Evolutionary conservation across 495 filamentous ascomycete species (phyloP).

Genomic region (Penicillium goetzii): DNA sequence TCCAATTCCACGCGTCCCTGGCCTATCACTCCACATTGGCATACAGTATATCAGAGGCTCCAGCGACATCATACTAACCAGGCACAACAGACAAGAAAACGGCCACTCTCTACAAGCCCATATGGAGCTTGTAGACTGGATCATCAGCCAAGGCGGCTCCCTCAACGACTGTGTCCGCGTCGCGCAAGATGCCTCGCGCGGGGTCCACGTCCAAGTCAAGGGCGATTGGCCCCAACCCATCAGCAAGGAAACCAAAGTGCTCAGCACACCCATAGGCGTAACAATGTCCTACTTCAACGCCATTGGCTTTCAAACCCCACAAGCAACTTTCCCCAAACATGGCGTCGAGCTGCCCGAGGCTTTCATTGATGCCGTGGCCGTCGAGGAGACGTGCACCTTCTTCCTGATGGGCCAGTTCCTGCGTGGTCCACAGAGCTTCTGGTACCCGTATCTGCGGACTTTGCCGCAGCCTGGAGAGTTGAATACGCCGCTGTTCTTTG

Average conservation of each 20-base stretch:
- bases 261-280: constrained; percentile 48
- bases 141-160: constrained; percentile 44
- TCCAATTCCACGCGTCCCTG: neutral
- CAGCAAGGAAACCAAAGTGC: constrained; percentile 41
- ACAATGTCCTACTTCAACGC: constrained; percentile 60
- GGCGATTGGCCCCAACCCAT: constrained; percentile 30
- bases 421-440: constrained; percentile 53
- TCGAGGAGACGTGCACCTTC: constrained; percentile 49
- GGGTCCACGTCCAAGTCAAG: constrained; percentile 52
- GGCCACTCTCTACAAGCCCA: constrained; percentile 35
- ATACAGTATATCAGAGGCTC: constrained; percentile 1
- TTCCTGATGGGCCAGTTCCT: constrained; percentile 63
- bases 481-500: constrained; percentile 62
- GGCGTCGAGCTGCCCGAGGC: constrained; percentile 38
- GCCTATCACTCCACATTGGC: neutral
- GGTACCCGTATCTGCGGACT: constrained; percentile 63
- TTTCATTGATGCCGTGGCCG: constrained; percentile 43
- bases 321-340: constrained; percentile 38
- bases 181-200: constrained; percentile 43
- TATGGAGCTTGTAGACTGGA: constrained; percentile 46
- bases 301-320: constrained; percentile 32
- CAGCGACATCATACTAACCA: constrained; percentile 14
- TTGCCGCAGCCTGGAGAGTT: constrained; percentile 58
- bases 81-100: constrained; percentile 14
- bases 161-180: constrained; percentile 48